Percentiles rank a stretch among this genome's conserved stretches.
Conservation (phyloP, 1,139 yeast genomes). For the Hansenula anomala region DNA sequence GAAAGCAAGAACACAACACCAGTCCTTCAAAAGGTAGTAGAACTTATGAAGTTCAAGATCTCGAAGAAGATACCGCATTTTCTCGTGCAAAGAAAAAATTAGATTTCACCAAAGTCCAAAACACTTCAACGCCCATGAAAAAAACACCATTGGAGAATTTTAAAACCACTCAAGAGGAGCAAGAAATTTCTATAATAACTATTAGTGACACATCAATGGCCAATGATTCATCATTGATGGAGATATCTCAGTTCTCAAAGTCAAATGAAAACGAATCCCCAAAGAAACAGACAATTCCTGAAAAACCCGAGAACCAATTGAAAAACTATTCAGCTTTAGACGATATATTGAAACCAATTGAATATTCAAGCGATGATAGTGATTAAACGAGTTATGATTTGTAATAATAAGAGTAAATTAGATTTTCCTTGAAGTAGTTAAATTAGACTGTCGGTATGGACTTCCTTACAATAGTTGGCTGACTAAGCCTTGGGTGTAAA, state of each 20-base stretch:
- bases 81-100: conserved; percentile 1
- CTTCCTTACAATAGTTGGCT: too few species aligned
- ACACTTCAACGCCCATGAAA: neutral
- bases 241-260: neutral
- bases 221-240: neutral
- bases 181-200: neutral
- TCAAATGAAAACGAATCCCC: neutral
- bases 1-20: neutral
- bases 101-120: neutral
- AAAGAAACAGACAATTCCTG: too few species aligned
- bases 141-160: neutral
- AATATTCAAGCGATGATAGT: neutral
- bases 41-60: neutral
- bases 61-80: neutral
- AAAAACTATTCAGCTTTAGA: neutral
- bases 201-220: neutral
- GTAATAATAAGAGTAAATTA: too few species aligned
- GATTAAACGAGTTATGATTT: too few species aligned
- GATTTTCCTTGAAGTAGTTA: too few species aligned
- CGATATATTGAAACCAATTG: neutral
- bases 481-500: too few species aligned
- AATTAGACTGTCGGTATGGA: too few species aligned
- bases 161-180: neutral
- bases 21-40: conserved; percentile 1
- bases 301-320: too few species aligned